Base-by-base conservation (phyloP, 2,329 filamentous ascomycete species). In the Beauveria varroae region DNA sequence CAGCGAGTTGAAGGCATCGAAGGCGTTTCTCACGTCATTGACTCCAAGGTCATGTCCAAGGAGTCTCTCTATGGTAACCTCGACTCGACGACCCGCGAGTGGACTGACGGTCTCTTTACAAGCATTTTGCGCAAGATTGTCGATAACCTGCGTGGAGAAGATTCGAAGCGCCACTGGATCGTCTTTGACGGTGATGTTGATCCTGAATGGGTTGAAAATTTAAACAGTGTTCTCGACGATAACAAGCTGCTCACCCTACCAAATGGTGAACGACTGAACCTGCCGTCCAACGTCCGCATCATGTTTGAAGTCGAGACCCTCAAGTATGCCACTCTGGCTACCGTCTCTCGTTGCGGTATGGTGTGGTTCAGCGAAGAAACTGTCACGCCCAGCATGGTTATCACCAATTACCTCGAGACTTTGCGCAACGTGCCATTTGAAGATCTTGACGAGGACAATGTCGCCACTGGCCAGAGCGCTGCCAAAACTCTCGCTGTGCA, bases 361-460 rank as follows among this genome's bases (percentile, higher is more conserved):
- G 96, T 99, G 16, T 99, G 95, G 95, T 99, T 98, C 78, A 99
- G 92, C 72, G 93, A 97, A 69, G 96, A 99, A 71, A 98, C 93
- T 30, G 93, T 99, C 46, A 93, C 91, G 37, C 85, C 93, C 1
- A 84, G 84, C 66, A 96, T 99, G 89, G 90, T 98, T 86, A 88
- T 98, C 46, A 81, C 86, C 64, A 91, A 98, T 75, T 97, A 99
- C 70, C 84, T 99, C 57, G 86, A 95, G 63, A 86, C 88, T 52
- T 84, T 99, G 44, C 87, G 88, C 67, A 89, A 86, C 3, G 87
- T 91, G 61, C 86, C 90, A 0, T 97, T 99, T 68, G 95, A 99
- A 69, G 95, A 99, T 68, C 80, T 99, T 40, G 95, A 99, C 67
- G 96, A 99, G 72, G 95, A 98, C 69, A 88, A 86, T 58, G 87